Evolutionary conservation across 805 yeast species (phyloP).

Genomic region (Candida sphagnicola): DNA sequence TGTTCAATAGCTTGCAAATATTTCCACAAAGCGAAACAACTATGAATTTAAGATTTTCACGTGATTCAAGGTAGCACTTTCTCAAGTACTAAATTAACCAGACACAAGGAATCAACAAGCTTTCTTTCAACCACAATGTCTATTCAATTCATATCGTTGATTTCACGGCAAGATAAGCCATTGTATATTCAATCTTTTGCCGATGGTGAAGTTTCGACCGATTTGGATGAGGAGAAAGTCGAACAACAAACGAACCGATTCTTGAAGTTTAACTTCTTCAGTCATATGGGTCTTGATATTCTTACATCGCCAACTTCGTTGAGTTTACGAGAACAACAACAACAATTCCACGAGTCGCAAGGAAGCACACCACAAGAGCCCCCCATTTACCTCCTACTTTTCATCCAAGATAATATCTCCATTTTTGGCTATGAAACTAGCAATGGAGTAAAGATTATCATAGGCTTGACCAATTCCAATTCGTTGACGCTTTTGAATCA

Average conservation of each 20-base stretch:
- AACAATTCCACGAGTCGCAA: constrained; percentile 7
- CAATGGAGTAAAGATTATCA: constrained; percentile 62
- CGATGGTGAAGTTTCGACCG: constrained; percentile 13
- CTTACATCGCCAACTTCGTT: constrained; percentile 52
- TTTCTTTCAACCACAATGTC: constrained; percentile 5
- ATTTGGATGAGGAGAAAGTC: constrained; percentile 3
- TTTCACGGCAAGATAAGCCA: constrained; percentile 57
- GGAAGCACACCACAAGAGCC: not conserved
- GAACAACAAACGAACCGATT: constrained; percentile 37
- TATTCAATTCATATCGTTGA: constrained; percentile 53
- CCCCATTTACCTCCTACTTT: constrained; percentile 32
- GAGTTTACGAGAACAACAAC: constrained; percentile 34
- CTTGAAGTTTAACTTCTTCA: constrained; percentile 61
- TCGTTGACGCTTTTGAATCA: constrained; percentile 4
- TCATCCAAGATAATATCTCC: constrained; percentile 62
- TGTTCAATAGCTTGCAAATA: no score
- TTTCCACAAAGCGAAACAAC: no score
- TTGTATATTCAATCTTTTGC: constrained; percentile 56
- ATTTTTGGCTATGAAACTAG: constrained; percentile 68
- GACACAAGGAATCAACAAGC: not conserved
- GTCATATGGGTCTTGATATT: constrained; percentile 74
- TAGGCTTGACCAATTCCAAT: constrained; percentile 36
- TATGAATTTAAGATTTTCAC: constrained; percentile 1
- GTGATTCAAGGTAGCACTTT: no score
- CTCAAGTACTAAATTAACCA: no score